These are phyloP conservation scores for Hysterangium stoloniferum DNA, from an alignment of 768 basidiomycete genomes.

Conservation along the genomic window DNA sequence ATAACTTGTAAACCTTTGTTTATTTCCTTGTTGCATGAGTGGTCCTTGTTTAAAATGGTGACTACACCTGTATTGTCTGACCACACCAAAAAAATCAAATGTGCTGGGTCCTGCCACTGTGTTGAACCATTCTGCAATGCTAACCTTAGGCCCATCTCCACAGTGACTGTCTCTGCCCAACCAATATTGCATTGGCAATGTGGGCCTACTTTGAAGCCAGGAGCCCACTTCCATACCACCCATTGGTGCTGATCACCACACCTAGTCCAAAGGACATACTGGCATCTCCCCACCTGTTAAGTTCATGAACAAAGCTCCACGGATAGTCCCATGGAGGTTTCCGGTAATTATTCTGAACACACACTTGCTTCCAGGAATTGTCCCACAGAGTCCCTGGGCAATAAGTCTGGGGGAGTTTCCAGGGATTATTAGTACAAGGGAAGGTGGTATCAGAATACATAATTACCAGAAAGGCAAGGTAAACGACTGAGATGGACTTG, in stretches of 20 bases:
- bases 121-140: too few species aligned
- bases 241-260: constrained; percentile 22
- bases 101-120: constrained; percentile 8
- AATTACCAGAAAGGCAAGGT: too few species aligned
- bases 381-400: too few species aligned
- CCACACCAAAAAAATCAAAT: too few species aligned
- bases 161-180: constrained; percentile 33
- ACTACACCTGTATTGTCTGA: constrained; percentile 32
- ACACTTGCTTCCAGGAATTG: too few species aligned
- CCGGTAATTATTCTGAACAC: too few species aligned
- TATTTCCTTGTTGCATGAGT: constrained; percentile 20
- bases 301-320: too few species aligned
- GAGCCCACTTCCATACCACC: constrained; percentile 25
- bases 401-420: too few species aligned
- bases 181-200: constrained; percentile 24
- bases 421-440: too few species aligned
- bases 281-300: constrained; percentile 33
- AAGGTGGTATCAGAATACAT: too few species aligned
- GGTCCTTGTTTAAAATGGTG: constrained; percentile 21
- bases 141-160: constrained; percentile 29
- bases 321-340: too few species aligned
- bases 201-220: constrained; percentile 25
- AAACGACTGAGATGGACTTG: too few species aligned
- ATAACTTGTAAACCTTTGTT: constrained; percentile 22
- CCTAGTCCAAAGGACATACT: constrained; percentile 31